Conservation (phyloP, 2,329 filamentous ascomycete species). For the Fusarium tjaetaba region DNA sequence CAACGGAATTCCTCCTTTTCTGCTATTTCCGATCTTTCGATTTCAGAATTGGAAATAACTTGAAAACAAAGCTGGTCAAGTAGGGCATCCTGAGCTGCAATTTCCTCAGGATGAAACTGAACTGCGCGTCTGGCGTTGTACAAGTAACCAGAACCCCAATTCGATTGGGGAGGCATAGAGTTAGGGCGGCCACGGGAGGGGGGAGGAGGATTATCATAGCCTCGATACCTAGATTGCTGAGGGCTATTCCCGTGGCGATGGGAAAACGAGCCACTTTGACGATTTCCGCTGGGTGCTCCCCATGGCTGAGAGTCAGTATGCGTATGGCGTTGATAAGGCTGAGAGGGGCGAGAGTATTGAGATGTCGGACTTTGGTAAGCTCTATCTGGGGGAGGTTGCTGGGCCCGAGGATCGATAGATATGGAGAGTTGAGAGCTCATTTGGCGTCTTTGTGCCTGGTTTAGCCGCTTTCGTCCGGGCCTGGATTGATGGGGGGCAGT, state of each 20-base stretch:
- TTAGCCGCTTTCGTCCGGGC: constrained; percentile 61
- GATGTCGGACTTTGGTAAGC: constrained; percentile 45
- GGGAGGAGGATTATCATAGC: constrained; percentile 42
- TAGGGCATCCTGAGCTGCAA: constrained; percentile 58
- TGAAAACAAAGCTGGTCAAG: constrained; percentile 60
- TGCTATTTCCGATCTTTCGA: constrained; percentile 69
- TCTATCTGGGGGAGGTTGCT: constrained; percentile 44
- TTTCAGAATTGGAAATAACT: constrained; percentile 66
- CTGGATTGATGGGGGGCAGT: constrained; percentile 40
- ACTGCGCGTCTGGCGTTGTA: constrained; percentile 39
- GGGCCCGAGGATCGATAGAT: constrained; percentile 60
- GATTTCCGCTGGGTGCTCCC: constrained; percentile 15
- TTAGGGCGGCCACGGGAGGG: constrained; percentile 9
- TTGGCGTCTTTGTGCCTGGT: constrained; percentile 71
- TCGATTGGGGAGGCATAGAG: constrained; percentile 11
- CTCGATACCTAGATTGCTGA: constrained; percentile 25
- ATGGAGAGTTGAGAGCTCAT: constrained; percentile 69
- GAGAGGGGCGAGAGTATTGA: constrained; percentile 40
- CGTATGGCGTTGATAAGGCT: constrained; percentile 37
- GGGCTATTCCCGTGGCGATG: constrained; percentile 37
- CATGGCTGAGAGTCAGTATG: constrained; percentile 39
- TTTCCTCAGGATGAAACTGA: constrained; percentile 55
- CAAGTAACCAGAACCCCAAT: constrained; percentile 26
- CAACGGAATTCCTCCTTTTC: constrained; percentile 78
- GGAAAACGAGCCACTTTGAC: constrained; percentile 23